Conservation (phyloP, 2,329 filamentous ascomycete species). For the Claviceps sp. region DNA sequence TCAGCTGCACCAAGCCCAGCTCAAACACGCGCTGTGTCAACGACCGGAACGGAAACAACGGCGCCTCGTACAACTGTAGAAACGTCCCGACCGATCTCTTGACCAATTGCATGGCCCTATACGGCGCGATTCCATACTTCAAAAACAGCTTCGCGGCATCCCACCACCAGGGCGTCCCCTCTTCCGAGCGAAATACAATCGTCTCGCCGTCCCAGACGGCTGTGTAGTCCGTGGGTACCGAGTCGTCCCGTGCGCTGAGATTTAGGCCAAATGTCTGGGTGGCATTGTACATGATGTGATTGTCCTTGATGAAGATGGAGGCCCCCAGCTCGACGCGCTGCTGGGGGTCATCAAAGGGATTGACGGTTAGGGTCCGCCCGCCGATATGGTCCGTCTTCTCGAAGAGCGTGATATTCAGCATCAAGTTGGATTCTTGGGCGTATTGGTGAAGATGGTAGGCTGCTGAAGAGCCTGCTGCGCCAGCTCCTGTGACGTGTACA, state of each 20-base stretch:
- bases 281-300: conserved; percentile 68
- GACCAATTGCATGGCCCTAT: conserved; percentile 60
- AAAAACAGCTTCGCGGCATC: conserved; percentile 66
- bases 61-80: conserved; percentile 64
- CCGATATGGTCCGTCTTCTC: conserved; percentile 69
- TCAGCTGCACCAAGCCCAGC: conserved; percentile 52
- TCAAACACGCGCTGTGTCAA: conserved; percentile 55
- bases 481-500: conserved; percentile 50
- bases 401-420: conserved; percentile 74
- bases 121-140: conserved; percentile 72
- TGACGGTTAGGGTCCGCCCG: conserved; percentile 74
- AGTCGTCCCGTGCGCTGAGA: conserved; percentile 29
- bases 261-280: conserved; percentile 57
- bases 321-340: conserved; percentile 76
- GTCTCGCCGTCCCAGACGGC: conserved; percentile 74
- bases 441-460: conserved; percentile 72
- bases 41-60: conserved; percentile 72
- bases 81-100: conserved; percentile 60
- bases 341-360: conserved; percentile 54
- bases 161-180: conserved; percentile 58
- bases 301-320: conserved; percentile 79
- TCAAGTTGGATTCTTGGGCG: conserved; percentile 44
- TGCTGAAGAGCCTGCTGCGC: conserved; percentile 73
- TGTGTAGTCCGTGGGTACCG: conserved; percentile 41
- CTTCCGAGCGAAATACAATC: conserved; percentile 56